phyloP scores from a whole-genome alignment of 768 basidiomycete genomes.

The Auricularia sp. region DNA sequence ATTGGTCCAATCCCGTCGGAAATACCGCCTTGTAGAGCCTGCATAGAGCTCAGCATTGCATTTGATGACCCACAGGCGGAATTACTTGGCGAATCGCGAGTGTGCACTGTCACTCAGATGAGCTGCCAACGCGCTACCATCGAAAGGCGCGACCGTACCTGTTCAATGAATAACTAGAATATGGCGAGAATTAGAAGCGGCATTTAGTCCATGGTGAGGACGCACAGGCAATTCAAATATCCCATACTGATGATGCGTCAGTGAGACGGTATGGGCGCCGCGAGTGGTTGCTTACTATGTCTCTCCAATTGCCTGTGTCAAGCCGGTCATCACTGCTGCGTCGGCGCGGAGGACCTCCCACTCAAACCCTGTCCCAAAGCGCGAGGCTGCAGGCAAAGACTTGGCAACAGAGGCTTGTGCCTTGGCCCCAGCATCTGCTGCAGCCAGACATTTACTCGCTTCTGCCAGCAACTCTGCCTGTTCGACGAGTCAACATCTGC shows the following conservation, averaged over 20 bases:
- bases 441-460: constrained; percentile 43
- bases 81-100: constrained; percentile 62
- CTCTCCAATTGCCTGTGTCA: constrained; percentile 54
- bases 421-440: constrained; percentile 52
- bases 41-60: neutral
- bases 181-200: neutral
- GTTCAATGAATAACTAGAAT: constrained; percentile 38
- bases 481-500: neutral
- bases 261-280: neutral
- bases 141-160: constrained; percentile 27
- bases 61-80: neutral
- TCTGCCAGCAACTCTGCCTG: constrained; percentile 55
- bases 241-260: constrained; percentile 32
- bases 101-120: constrained; percentile 38
- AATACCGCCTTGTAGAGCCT: constrained; percentile 61
- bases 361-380: constrained; percentile 55
- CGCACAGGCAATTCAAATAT: constrained; percentile 67
- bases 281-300: constrained; percentile 26
- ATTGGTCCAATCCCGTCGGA: constrained; percentile 44
- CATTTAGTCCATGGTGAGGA: constrained; percentile 9
- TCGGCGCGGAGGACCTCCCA: constrained; percentile 73
- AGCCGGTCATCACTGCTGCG: constrained; percentile 55
- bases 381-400: constrained; percentile 19
- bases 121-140: neutral
- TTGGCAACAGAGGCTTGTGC: constrained; percentile 34